phyloP scores from a whole-genome alignment of 495 filamentous ascomycete species.

The Podospora sp. region DNA sequence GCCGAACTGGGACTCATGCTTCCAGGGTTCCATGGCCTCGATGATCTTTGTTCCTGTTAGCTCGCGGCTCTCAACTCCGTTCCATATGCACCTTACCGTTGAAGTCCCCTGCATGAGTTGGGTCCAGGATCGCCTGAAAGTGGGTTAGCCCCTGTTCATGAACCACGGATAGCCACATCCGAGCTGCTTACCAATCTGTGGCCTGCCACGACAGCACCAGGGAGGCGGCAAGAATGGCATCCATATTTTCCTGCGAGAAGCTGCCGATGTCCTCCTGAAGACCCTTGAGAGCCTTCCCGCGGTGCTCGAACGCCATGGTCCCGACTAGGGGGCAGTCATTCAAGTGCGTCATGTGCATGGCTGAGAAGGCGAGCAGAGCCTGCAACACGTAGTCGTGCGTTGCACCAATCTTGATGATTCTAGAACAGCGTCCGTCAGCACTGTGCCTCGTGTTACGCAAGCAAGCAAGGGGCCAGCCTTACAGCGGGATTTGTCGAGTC shows the following conservation, averaged over 20 bases:
- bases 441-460: not conserved
- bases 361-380: slow-evolving; percentile 85
- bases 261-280: slow-evolving; percentile 81
- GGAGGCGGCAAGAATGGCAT: slow-evolving; percentile 90
- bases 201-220: slow-evolving; percentile 95
- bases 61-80: slow-evolving; percentile 11
- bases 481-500: slow-evolving; percentile 92
- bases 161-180: slow-evolving; percentile 35
- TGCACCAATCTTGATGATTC: slow-evolving; percentile 81
- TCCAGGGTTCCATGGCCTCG: slow-evolving; percentile 91
- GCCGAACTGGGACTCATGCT: slow-evolving; percentile 80
- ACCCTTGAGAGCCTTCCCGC: slow-evolving; percentile 80
- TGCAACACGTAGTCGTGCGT: slow-evolving; percentile 89
- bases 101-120: slow-evolving; percentile 90
- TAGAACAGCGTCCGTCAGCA: slow-evolving; percentile 47
- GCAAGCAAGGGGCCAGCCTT: slow-evolving; percentile 39
- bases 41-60: slow-evolving; percentile 64
- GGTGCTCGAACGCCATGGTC: slow-evolving; percentile 84
- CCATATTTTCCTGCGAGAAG: slow-evolving; percentile 85
- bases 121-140: slow-evolving; percentile 80
- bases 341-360: slow-evolving; percentile 85
- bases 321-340: slow-evolving; percentile 79
- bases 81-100: slow-evolving; percentile 58
- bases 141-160: slow-evolving; percentile 35
- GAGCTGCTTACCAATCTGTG: slow-evolving; percentile 84